Percentiles rank a stretch among this genome's conserved stretches.
These are phyloP conservation scores for Alternaria conjuncta DNA, from an alignment of 2,329 filamentous ascomycete genomes.

Conservation along the genomic window DNA sequence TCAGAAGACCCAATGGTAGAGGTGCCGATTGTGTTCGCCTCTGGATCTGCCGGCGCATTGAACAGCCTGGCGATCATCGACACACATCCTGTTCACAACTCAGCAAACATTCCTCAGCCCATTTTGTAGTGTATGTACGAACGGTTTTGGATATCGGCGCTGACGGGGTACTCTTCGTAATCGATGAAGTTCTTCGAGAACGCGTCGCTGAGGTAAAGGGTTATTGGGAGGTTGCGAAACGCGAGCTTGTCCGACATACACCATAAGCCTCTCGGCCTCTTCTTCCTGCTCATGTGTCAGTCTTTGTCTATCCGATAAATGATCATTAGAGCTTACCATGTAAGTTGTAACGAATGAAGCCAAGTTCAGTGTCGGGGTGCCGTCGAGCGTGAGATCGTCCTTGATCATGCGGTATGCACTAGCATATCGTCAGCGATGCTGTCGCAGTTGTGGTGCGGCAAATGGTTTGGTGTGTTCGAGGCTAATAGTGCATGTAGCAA, in stretches of 20 bases:
- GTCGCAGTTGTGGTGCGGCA: background rate
- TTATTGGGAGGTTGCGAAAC: conserved; percentile 4
- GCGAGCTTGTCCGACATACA: conserved; percentile 56
- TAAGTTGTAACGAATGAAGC: conserved; percentile 96
- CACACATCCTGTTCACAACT: conserved; percentile 37
- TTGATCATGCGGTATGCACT: conserved; percentile 89
- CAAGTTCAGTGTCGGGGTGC: conserved; percentile 67
- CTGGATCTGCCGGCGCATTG: conserved; percentile 70
- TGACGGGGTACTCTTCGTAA: conserved; percentile 59
- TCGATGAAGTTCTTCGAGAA: conserved; percentile 88
- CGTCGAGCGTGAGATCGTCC: conserved; percentile 89
- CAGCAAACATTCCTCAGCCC: conserved; percentile 61
- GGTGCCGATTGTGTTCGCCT: conserved; percentile 77
- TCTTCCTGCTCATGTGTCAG: conserved; percentile 68
- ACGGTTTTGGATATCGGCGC: conserved; percentile 75
- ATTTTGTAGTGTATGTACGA: conserved; percentile 75
- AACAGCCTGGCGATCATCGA: conserved; percentile 76
- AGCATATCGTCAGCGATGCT: background rate
- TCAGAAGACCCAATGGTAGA: conserved; percentile 90
- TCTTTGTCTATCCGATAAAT: conserved; percentile 35
- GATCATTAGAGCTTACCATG: conserved; percentile 65
- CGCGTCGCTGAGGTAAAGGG: conserved; percentile 60
- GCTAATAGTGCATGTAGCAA: no score
- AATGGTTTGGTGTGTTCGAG: background rate
- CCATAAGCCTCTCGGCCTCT: conserved; percentile 95